Base-by-base conservation (phyloP, 805 yeast species). In the Pichia nakasei region DNA sequence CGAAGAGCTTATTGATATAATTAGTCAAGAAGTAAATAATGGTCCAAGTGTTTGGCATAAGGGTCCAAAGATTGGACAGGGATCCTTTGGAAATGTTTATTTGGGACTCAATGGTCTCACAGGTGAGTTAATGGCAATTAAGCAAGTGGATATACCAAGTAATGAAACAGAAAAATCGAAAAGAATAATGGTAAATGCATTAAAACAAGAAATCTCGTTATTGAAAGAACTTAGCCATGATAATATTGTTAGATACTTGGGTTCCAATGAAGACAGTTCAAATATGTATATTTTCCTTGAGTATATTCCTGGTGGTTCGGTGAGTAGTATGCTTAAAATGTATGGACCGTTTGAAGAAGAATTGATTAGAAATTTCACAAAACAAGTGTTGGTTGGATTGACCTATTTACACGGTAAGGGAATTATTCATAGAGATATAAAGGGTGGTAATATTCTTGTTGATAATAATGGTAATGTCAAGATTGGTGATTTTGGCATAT, bases 101-200 rank as follows among this genome's bases (percentile, higher is more conserved):
- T 66, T 93, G 32, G 98, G 97, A 0, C 79, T 93, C 80, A 86
- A 89, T 58, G 84, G 95, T 1, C 64, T 82, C 29, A 88, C 95
- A 0, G 98, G 98, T 36, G 97, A 88, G 58, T 69, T 93, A 41
- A 86, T 91, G 95, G 98, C 97, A 1, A 96, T 93, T 18, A 93
- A 93, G 58, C 96, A 89, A 60, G 96, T 93, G 1, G 83, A 82
- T 38, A 59, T 89, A 17, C 81, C 84, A 2, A 54, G 54, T 48
- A 38, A 64, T 37, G 44, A 67, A 43, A 49, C 67, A 38, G 52
- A 61, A 55, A 46, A 51, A 20, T 58, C 60, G 9, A 57, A 59
- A 48, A 54, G 40, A 41, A 50, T 44, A 38, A 80, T 88, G 82
- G 75, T 85, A 15, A 87, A 82, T 49, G 94, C 95, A 0, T 62